Conservation (phyloP, 371 early-diverging fungal species). For the Apophysomyces variabilis region DNA sequence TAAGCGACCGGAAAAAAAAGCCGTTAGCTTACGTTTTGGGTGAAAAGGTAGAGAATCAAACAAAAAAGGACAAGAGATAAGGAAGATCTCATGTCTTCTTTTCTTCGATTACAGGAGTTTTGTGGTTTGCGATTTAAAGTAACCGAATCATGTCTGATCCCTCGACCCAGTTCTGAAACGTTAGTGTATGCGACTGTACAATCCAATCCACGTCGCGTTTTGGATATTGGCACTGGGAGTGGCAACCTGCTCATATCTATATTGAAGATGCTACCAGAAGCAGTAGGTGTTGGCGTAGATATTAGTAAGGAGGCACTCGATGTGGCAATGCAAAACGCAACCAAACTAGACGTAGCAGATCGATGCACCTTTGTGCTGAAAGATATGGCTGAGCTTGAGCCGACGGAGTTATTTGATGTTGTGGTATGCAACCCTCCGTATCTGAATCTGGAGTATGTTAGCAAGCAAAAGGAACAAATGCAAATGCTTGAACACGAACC, state of each 20-base stretch:
- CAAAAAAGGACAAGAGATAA: too few relatives aligned
- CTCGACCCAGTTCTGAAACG: conserved; percentile 71
- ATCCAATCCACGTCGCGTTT: conserved; percentile 27
- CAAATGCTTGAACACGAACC: conserved; percentile 65
- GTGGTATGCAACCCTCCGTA: conserved; percentile 83
- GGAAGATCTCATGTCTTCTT: neutral
- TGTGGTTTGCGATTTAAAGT: conserved; percentile 62
- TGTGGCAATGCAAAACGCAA: conserved; percentile 57
- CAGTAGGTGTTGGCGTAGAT: conserved; percentile 66
- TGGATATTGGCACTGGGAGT: conserved; percentile 82
- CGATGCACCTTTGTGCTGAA: conserved; percentile 40
- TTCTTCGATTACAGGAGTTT: conserved; percentile 47
- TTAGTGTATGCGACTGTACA: conserved; percentile 57
- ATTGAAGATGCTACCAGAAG: conserved; percentile 32
- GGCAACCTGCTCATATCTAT: conserved; percentile 73
- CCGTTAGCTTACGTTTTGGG: conserved; percentile 67
- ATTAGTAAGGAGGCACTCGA: conserved; percentile 63
- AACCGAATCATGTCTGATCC: conserved; percentile 70
- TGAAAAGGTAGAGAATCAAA: conserved; percentile 37
- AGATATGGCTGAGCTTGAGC: conserved; percentile 46
- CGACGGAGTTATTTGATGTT: conserved; percentile 54
- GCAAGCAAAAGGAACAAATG: conserved; percentile 34
- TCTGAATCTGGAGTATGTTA: conserved; percentile 40
- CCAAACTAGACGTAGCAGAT: conserved; percentile 28
- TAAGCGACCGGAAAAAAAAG: conserved; percentile 35